Evolutionary conservation across 305 asterid species (phyloP), one percentile per base, ranked within the genome.

Genomic region (Fraxinus latifolia): DNA sequence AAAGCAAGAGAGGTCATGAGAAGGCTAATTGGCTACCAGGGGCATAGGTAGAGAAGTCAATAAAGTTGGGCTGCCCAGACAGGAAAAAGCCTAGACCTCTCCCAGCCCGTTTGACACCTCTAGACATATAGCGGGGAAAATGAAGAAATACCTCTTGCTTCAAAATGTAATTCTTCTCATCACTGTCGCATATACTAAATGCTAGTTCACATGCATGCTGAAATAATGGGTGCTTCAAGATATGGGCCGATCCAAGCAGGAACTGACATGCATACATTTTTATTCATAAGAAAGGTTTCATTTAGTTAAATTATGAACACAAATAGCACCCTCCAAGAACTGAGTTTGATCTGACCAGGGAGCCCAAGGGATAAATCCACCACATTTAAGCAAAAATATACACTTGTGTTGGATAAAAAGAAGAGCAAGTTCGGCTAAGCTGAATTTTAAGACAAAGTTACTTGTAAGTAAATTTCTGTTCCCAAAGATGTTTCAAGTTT

Each of bases 161-260:
- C 79, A 78, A 82, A 85, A 96, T 86, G 90, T 88, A 88, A 83
- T 83, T 68, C 81, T 87, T 84, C 83, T 86, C 87, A 62, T 85
- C 80, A 42, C 4, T 21, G 81, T 89, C 93, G 42, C 96, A 93
- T 85, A 80, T 90, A 65, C 82, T 86, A 86, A 94, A 96, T 68
- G 97, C 98, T 76, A 85, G 81, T 84, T 93, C 98, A 82, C 97
- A 91, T 17, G 95, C 93, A 44, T 82, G 91, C 29, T 71, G 85
- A 87, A 93, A 96, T 29, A 85, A 83, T 44, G 93, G 96, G 86
- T 90, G 98, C 91, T 90, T 96, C 97, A 94, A 85, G 79, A 96
- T 76, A 86, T 94, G 91, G 80, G 96, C 93, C 76, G 99, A 96
- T 78, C 95, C 98, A 32, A 93, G 82, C 94, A 96, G 90, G 88